Percentiles rank a stretch among this genome's conserved stretches.
Evolutionary conservation across 2,329 filamentous ascomycete genomes (phyloP).

Genomic region (Pyrenochaeta sp.): DNA sequence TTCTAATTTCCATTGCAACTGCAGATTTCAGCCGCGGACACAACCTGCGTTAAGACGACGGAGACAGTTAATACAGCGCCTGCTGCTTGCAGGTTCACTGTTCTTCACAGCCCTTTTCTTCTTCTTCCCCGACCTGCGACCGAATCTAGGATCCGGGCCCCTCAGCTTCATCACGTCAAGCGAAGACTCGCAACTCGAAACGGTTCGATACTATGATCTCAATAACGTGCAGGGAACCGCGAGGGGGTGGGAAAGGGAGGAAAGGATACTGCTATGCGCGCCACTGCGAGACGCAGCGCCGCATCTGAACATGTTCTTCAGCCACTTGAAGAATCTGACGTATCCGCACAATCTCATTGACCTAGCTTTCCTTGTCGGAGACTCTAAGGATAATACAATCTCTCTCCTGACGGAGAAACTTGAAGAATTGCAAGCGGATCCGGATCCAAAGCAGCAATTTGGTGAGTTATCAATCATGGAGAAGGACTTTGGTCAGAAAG

Average conservation of each 20-base stretch:
- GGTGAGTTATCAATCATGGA: conserved; percentile 98
- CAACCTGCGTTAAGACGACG: conserved; percentile 77
- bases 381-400: conserved; percentile 93
- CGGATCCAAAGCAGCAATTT: conserved; percentile 82
- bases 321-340: conserved; percentile 94
- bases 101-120: conserved; percentile 71
- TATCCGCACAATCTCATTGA: conserved; percentile 98
- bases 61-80: conserved; percentile 74
- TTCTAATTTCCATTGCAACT: conserved; percentile 43
- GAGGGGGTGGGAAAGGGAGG: conserved; percentile 93
- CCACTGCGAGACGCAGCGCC: conserved; percentile 91
- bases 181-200: conserved; percentile 84
- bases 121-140: conserved; percentile 77
- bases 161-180: conserved; percentile 73
- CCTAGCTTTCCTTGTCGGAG: conserved; percentile 93
- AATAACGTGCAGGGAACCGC: conserved; percentile 90
- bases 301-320: conserved; percentile 97
- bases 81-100: conserved; percentile 66
- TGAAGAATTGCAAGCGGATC: conserved; percentile 79
- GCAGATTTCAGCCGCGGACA: conserved; percentile 84
- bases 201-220: conserved; percentile 96
- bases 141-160: conserved; percentile 68
- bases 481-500: conserved; percentile 98
- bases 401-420: conserved; percentile 77
- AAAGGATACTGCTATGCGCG: conserved; percentile 93